Evolutionary conservation across 257 asterid species (phyloP).

Genomic region (Salvia miltiorrhiza): DNA sequence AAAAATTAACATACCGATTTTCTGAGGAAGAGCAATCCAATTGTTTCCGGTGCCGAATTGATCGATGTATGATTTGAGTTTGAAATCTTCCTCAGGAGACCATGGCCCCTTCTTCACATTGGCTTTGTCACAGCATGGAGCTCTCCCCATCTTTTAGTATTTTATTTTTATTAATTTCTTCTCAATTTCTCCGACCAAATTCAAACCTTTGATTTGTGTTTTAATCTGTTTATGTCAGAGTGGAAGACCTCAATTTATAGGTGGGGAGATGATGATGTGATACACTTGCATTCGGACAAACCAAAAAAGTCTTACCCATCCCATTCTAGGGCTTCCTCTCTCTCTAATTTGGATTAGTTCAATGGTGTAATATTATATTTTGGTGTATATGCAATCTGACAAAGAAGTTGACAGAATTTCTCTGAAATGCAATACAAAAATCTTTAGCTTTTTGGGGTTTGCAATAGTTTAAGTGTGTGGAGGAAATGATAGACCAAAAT

Average conservation of each 20-base stretch:
- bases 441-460: conserved; percentile 27
- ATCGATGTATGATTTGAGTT: conserved; percentile 73
- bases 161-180: no score
- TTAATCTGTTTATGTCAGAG: conserved; percentile 32
- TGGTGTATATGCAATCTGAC: conserved; percentile 26
- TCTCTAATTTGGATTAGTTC: conserved; percentile 60
- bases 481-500: conserved; percentile 24
- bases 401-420: conserved; percentile 34
- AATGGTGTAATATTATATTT: conserved; percentile 14
- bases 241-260: conserved; percentile 73
- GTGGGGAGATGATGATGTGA: conserved; percentile 49
- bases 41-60: conserved; percentile 71
- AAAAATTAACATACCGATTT: conserved; percentile 42
- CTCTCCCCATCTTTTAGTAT: conserved; percentile 78
- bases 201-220: neutral
- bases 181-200: neutral
- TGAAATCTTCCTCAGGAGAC: conserved; percentile 92
- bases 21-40: conserved; percentile 96
- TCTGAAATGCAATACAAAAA: neutral
- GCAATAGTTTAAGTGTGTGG: conserved; percentile 34
- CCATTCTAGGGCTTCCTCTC: conserved; percentile 37
- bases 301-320: conserved; percentile 43
- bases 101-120: conserved; percentile 91
- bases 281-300: conserved; percentile 37
- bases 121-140: conserved; percentile 94